These are phyloP conservation scores for Xylaria longipes DNA, from an alignment of 495 filamentous ascomycete genomes.

Conservation along the genomic window DNA sequence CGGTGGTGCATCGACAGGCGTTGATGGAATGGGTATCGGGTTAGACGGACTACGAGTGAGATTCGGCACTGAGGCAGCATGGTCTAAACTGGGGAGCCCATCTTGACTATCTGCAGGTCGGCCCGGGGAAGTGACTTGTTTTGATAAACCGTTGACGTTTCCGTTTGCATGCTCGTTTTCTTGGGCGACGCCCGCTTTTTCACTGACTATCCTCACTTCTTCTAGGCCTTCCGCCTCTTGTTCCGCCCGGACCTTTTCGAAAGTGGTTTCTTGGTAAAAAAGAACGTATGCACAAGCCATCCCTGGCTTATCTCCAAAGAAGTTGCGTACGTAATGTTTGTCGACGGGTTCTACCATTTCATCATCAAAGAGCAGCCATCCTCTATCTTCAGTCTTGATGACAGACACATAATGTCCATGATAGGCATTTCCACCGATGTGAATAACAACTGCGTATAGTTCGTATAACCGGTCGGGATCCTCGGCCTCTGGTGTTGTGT, in stretches of 20 bases:
- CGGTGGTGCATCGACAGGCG: slow-evolving; percentile 23
- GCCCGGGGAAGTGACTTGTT: slow-evolving; percentile 48
- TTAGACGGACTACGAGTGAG: slow-evolving; percentile 40
- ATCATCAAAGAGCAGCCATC: slow-evolving; percentile 96
- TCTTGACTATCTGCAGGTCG: slow-evolving; percentile 57
- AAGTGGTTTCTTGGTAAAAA: slow-evolving; percentile 96
- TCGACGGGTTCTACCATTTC: slow-evolving; percentile 98
- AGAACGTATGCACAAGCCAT: slow-evolving; percentile 95
- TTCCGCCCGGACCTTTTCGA: slow-evolving; percentile 81
- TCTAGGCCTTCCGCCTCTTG: slow-evolving; percentile 83
- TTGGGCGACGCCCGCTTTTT: slow-evolving; percentile 61
- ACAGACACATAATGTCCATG: slow-evolving; percentile 98
- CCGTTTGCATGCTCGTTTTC: slow-evolving; percentile 52
- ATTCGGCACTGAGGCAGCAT: slow-evolving; percentile 66
- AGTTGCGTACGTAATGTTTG: slow-evolving; percentile 95
- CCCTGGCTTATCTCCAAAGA: slow-evolving; percentile 92
- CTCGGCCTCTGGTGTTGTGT: slow-evolving; percentile 95
- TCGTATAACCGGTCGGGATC: slow-evolving; percentile 96
- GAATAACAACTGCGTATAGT: slow-evolving; percentile 96
- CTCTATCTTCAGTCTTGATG: slow-evolving; percentile 94
- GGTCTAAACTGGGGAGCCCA: slow-evolving; percentile 60
- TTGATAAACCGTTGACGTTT: slow-evolving; percentile 41
- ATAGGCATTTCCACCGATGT: slow-evolving; percentile 97
- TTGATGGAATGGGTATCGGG: slow-evolving; percentile 37
- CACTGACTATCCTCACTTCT: slow-evolving; percentile 61